These are phyloP conservation scores for Aureobasidium sp. DNA, from an alignment of 2,329 filamentous ascomycete genomes.

Conservation along the genomic window DNA sequence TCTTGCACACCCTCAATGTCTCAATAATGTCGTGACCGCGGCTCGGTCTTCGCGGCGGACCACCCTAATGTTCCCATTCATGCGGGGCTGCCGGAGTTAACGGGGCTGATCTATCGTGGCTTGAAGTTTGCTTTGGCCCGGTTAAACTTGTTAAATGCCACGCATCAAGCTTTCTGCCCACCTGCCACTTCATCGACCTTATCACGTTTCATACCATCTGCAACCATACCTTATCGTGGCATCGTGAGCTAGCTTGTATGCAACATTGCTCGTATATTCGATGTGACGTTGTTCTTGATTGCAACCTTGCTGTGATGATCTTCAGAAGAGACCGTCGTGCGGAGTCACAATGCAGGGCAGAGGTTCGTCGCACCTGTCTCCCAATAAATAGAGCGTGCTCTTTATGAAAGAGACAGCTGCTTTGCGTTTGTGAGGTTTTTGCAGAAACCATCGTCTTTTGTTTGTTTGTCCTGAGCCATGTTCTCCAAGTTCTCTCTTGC, in stretches of 20 bases:
- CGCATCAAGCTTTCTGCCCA: neutral
- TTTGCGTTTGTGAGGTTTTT: neutral
- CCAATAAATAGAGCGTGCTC: neutral
- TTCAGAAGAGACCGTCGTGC: neutral
- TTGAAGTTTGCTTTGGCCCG: neutral
- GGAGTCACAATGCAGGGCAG: neutral
- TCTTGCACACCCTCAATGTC: neutral
- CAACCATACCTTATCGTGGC: neutral
- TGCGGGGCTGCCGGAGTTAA: slow-evolving; percentile 6
- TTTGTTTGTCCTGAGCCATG: neutral
- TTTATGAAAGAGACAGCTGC: neutral
- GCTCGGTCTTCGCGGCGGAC: neutral
- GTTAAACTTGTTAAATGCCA: neutral
- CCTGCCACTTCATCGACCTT: too few relatives aligned
- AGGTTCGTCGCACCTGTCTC: neutral
- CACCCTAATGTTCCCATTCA: slow-evolving; percentile 6
- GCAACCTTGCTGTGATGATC: neutral
- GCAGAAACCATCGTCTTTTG: neutral
- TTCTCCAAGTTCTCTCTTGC: neutral
- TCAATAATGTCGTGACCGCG: neutral
- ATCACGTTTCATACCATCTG: neutral
- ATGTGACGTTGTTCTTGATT: neutral
- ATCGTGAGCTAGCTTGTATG: neutral
- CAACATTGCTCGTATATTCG: neutral
- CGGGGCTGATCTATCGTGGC: neutral